Base-by-base conservation (phyloP, 257 asterid genomes). In the Fraxinus quadrangulata region DNA sequence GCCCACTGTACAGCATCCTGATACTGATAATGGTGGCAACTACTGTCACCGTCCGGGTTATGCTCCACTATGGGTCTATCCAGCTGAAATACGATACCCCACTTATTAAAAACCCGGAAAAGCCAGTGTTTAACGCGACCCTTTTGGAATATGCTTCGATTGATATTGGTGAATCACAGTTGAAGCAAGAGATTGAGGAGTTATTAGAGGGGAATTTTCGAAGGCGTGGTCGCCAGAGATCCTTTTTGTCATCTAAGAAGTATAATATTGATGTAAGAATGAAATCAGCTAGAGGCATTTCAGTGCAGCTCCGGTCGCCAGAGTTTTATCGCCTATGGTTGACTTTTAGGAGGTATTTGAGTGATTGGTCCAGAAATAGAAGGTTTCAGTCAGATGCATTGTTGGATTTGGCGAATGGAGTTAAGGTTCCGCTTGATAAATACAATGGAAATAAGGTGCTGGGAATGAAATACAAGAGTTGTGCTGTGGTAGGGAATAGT, bases 401-500 rank as follows among this genome's bases (percentile, higher is more conserved):
- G 95, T 28, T 87, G 74, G 88, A 90, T 77, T 81, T 92, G 83
- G 84, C 34, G 24, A 73, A 61, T 40, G 78, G 31, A 71, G 70
- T 92, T 56, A 88, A 82, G 47, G 59, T 34, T 39, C 78, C 78
- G 73, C 73, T 84, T 26, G 89, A 83, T 76, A 80, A 75, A 13
- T 66, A 77, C 80, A 73, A 67, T 71, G 90, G 86, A 14, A 63
- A 37, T 7, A 77, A 71, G 31, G 82, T 79, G 6, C 13, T 70
- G 1, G 72, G 56, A 0, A 80, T 31, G 72, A 89, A 78, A 63
- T 96, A 88, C 45, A 78, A 75, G 69, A 89, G 90, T 72, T 96
- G 99, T 72, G 98, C 99, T 9, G 96, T 96, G 66, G 98, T 96
- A 49, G 99, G 99, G 5, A 96, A 96, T 63, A 96, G 99, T 79